Evolutionary conservation across 192 early-diverging fungal species (phyloP).

Genomic region (Backusella circina): DNA sequence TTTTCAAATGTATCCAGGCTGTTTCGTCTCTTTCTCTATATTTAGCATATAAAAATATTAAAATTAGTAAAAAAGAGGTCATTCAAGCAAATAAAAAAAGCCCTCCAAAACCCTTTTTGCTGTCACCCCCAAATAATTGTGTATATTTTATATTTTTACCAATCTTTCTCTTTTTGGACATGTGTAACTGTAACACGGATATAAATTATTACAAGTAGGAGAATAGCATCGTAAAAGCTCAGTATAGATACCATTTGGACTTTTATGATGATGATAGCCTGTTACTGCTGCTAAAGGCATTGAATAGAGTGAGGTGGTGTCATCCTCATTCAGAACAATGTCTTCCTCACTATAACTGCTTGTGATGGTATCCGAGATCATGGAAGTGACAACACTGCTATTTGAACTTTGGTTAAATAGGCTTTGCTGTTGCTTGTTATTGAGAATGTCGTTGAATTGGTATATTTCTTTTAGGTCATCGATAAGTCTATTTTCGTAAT

Average conservation of each 20-base stretch:
- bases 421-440: neutral
- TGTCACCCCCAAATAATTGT: neutral
- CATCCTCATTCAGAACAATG: neutral
- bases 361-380: neutral
- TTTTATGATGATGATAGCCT: neutral
- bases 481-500: constrained; percentile 76
- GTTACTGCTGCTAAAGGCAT: neutral
- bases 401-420: neutral
- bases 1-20: neutral
- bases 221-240: constrained; percentile 90
- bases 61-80: neutral
- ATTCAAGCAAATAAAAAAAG: neutral
- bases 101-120: too few relatives aligned
- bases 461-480: constrained; percentile 83
- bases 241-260: constrained; percentile 73
- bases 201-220: constrained; percentile 74
- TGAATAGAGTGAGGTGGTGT: neutral
- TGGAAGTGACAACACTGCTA: neutral
- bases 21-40: constrained; percentile 1
- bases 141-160: neutral
- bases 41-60: neutral
- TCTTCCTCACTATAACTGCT: neutral
- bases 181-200: constrained; percentile 85
- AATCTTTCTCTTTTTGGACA: constrained; percentile 59
- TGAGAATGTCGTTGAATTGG: constrained; percentile 45